Base-by-base conservation (phyloP, 2,329 filamentous ascomycete species). In the Verticillium albo-atrum region DNA sequence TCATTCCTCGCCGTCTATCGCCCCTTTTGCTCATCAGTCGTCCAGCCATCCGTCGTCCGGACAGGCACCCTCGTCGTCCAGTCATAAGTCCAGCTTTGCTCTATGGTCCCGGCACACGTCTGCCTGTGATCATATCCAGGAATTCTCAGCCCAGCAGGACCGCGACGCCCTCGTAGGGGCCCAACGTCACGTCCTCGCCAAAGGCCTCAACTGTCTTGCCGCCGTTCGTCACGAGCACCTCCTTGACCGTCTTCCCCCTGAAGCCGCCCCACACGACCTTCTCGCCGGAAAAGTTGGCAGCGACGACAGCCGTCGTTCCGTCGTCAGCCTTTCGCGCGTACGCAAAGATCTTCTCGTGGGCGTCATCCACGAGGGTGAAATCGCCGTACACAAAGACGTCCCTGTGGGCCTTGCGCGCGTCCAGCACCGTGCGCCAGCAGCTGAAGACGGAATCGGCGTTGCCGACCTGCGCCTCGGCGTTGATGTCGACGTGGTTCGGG, bases 361-460 rank as follows among this genome's bases (percentile, higher is more conserved):
- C 58, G 59, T 75, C 71, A 59, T 77, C 74, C 14, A 74, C 68
- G 30, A 76, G 68, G n/a, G 67, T 67, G 58, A 77, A 79, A 58
- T 83, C 76, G 1, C 89, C 89, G 65, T 90, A 90, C 3, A 90
- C 82, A 60, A 91, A 85, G 1, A 89, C 68, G 61, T 89, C 82
- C 52, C 79, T 79, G 66, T 84, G 76, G 53, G 80, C 71, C 67
- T 89, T 89, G 62, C 89, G 81, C 56, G 86, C 68, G 27, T 73
- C 68, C n/a, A 91, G 75, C 58, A 88, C 79, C 0, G 72, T 71
- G 50, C 82, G 79, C 80, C 88, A 92, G 70, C 85, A 89, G 60
- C 78, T 73, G 68, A 87, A 83, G 23, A 87, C 79, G 7, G 82
- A 86, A 6, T 75, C 67, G 2, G 68, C 68, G 61, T 84, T 75